Conservation (phyloP, 169 alveolate genomes). For the Cryptosporidium ryanae region DNA sequence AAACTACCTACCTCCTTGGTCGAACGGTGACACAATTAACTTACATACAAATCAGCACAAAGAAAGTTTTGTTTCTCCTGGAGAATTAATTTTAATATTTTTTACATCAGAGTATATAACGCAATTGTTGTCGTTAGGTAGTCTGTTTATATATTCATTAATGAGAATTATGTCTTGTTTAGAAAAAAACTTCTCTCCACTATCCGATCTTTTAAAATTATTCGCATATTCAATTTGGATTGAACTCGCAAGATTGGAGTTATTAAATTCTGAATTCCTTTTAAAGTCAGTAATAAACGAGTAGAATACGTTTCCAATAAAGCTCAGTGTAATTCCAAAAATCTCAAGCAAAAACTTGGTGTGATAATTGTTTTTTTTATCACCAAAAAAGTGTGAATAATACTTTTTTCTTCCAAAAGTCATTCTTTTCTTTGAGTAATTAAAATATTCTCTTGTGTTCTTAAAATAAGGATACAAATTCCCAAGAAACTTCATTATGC, state of each 20-base stretch:
- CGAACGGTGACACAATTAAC: neutral
- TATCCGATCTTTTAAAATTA: neutral
- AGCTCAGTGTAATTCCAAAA: constrained; percentile 20
- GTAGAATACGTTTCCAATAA: constrained; percentile 51
- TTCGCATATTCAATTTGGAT: constrained; percentile 10
- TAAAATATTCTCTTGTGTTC: constrained; percentile 35
- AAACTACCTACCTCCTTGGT: too few species aligned
- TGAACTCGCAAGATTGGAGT: constrained; percentile 17
- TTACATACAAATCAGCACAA: constrained; percentile 6
- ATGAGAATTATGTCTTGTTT: constrained; percentile 47
- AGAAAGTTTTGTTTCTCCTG: constrained; percentile 13
- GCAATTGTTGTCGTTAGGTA: constrained; percentile 42
- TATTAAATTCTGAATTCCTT: neutral
- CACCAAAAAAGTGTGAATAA: constrained; percentile 22
- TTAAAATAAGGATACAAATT: constrained; percentile 1
- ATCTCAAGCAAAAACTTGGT: constrained; percentile 47
- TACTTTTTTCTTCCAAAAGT: neutral
- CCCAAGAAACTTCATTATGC: constrained; percentile 46
- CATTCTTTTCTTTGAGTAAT: constrained; percentile 6
- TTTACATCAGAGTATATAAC: constrained; percentile 1
- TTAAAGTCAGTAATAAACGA: constrained; percentile 16
- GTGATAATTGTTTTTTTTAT: constrained; percentile 42
- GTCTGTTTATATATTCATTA: constrained; percentile 42
- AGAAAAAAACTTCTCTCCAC: constrained; percentile 1
- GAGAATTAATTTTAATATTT: neutral